These are phyloP conservation scores for Cyamopsis tetragonoloba DNA, from an alignment of 306 rosid genomes.

Conservation along the genomic window DNA sequence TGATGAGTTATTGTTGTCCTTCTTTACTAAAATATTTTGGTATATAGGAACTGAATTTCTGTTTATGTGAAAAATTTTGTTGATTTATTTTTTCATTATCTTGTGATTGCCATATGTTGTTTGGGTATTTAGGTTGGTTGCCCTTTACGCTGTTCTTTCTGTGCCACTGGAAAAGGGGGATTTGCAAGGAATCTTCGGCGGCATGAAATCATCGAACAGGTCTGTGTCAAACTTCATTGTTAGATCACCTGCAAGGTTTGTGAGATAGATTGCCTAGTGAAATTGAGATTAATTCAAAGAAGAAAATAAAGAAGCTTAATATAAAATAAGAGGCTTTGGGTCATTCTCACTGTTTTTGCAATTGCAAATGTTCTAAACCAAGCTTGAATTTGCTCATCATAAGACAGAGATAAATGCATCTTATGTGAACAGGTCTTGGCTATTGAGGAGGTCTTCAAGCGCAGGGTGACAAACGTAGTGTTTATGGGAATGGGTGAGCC, in stretches of 20 bases:
- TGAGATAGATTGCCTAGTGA: not conserved
- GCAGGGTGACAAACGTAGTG: slow-evolving; percentile 88
- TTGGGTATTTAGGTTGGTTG: slow-evolving; percentile 76
- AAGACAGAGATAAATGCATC: not conserved
- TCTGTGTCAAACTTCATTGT: slow-evolving; percentile 24
- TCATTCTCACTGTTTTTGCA: not conserved
- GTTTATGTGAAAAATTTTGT: not conserved
- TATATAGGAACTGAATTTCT: slow-evolving; percentile 3
- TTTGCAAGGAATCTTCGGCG: slow-evolving; percentile 82
- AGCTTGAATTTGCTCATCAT: slow-evolving; percentile 11
- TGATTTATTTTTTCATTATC: slow-evolving; percentile 1
- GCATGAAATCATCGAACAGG: slow-evolving; percentile 97
- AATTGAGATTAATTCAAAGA: slow-evolving; percentile 8
- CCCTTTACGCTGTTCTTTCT: slow-evolving; percentile 88
- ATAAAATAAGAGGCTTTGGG: not conserved
- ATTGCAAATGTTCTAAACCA: slow-evolving; percentile 12
- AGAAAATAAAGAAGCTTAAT: not conserved
- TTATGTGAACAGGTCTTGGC: slow-evolving; percentile 74
- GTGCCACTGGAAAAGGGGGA: slow-evolving; percentile 98
- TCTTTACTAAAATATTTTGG: slow-evolving; percentile 16
- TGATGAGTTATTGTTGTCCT: slow-evolving; percentile 3
- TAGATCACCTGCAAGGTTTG: slow-evolving; percentile 6
- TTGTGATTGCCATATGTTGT: slow-evolving; percentile 5
- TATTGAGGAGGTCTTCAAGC: slow-evolving; percentile 81
- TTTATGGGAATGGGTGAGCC: slow-evolving; percentile 99